A percentile compares a stretch with the other conserved stretches of the same genome.
Conservation (phyloP, 1,284 basidiomycete genomes). For the Gomphus sp. region DNA sequence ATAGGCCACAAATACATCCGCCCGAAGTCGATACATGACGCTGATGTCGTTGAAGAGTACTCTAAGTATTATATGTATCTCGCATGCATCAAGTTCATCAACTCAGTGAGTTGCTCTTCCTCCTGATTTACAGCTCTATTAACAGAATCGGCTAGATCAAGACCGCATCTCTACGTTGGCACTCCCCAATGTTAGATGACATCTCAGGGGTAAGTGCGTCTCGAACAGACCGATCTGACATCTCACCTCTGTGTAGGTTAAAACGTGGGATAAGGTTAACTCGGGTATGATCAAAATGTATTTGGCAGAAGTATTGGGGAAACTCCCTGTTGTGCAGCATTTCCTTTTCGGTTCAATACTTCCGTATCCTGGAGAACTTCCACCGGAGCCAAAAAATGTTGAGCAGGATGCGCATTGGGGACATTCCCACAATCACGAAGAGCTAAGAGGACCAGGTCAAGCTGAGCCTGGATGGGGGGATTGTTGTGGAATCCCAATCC, state of each 20-base stretch:
- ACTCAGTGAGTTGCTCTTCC: slow-evolving; percentile 55
- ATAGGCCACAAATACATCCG: slow-evolving; percentile 82
- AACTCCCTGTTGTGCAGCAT: slow-evolving; percentile 95
- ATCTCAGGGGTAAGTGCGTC: slow-evolving; percentile 70
- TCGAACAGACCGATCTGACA: background rate
- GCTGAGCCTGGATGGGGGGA: slow-evolving; percentile 75
- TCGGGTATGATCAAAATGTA: slow-evolving; percentile 99
- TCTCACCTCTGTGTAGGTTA: slow-evolving; percentile 45
- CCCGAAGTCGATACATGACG: slow-evolving; percentile 89
- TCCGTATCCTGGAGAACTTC: slow-evolving; percentile 55
- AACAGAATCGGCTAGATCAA: slow-evolving; percentile 59
- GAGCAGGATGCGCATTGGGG: slow-evolving; percentile 37
- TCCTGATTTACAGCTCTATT: background rate
- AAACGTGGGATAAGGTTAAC: slow-evolving; percentile 97
- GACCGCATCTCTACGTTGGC: slow-evolving; percentile 93
- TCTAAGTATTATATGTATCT: slow-evolving; percentile 95
- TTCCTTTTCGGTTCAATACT: slow-evolving; percentile 89
- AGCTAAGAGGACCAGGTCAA: slow-evolving; percentile 40
- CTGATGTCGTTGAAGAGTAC: slow-evolving; percentile 91
- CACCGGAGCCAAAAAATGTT: slow-evolving; percentile 27
- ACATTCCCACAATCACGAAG: slow-evolving; percentile 56
- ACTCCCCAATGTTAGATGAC: slow-evolving; percentile 98
- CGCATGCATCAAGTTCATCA: slow-evolving; percentile 94
- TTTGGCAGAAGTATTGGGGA: slow-evolving; percentile 87
- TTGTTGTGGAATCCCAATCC: slow-evolving; percentile 88